These are phyloP conservation scores for Saccharomycopsis fodiens DNA, from an alignment of 805 yeast species.

Conservation along the genomic window DNA sequence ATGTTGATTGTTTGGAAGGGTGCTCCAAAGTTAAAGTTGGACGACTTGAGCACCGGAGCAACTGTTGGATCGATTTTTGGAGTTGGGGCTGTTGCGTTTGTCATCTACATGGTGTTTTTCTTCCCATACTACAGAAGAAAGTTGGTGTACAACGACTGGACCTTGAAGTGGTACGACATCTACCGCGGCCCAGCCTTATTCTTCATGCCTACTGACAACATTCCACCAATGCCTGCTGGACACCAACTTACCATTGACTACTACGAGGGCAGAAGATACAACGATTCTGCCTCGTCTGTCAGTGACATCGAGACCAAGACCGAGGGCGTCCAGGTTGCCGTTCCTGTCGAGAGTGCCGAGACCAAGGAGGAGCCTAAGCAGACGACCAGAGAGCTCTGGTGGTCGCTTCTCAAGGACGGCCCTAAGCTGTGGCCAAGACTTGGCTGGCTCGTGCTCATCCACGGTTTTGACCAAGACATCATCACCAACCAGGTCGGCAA, in stretches of 20 bases:
- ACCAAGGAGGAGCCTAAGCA: slow-evolving; percentile 23
- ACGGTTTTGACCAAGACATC: slow-evolving; percentile 62
- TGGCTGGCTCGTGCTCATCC: slow-evolving; percentile 40
- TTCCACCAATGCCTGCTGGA: slow-evolving; percentile 64
- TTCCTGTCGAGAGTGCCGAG: slow-evolving; percentile 13
- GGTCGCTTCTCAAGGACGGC: slow-evolving; percentile 33
- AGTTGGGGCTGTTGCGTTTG: slow-evolving; percentile 50
- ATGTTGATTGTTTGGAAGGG: slow-evolving; percentile 80
- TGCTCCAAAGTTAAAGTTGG: slow-evolving; percentile 57
- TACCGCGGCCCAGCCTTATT: slow-evolving; percentile 45
- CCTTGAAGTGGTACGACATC: slow-evolving; percentile 48
- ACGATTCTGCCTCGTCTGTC: slow-evolving; percentile 17
- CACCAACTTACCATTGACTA: slow-evolving; percentile 51
- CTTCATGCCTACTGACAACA: slow-evolving; percentile 47
- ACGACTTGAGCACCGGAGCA: slow-evolving; percentile 43
- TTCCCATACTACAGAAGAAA: slow-evolving; percentile 58
- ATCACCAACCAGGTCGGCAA: slow-evolving; percentile 37
- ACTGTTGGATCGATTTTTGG: slow-evolving; percentile 56
- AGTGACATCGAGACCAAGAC: slow-evolving; percentile 20
- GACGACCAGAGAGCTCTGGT: slow-evolving; percentile 33
- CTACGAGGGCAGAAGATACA: slow-evolving; percentile 51
- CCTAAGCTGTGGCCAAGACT: slow-evolving; percentile 51
- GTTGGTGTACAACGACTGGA: slow-evolving; percentile 58
- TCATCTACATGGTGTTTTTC: slow-evolving; percentile 44
- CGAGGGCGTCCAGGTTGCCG: slow-evolving; percentile 13